A percentile compares a stretch with the other conserved stretches of the same genome.
phyloP scores from a whole-genome alignment of 768 basidiomycete genomes.

The Leccinellum luteum region DNA sequence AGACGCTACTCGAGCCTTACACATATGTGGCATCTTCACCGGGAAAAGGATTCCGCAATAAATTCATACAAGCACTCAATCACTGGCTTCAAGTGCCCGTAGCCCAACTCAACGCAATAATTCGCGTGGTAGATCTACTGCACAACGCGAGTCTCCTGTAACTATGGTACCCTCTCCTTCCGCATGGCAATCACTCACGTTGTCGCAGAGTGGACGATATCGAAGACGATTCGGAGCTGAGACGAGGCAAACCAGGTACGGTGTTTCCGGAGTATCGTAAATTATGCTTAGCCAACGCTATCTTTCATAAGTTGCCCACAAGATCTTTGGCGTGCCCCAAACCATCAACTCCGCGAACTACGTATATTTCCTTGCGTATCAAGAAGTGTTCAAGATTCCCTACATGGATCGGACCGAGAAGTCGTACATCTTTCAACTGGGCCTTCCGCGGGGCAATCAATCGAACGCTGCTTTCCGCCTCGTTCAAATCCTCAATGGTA shows the following conservation, averaged over 20 bases:
- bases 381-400: slow-evolving; percentile 59
- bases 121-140: slow-evolving; percentile 82
- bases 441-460: slow-evolving; percentile 1
- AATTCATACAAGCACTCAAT: slow-evolving; percentile 90
- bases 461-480: slow-evolving; percentile 42
- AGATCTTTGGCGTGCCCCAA: slow-evolving; percentile 94
- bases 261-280: not conserved
- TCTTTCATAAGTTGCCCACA: slow-evolving; percentile 74
- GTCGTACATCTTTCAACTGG: slow-evolving; percentile 39
- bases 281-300: not conserved
- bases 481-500: slow-evolving; percentile 74
- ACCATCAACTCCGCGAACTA: slow-evolving; percentile 98
- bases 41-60: slow-evolving; percentile 87
- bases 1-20: slow-evolving; percentile 81
- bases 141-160: slow-evolving; percentile 93
- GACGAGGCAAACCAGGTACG: slow-evolving; percentile 82
- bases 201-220: slow-evolving; percentile 83
- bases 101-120: slow-evolving; percentile 69
- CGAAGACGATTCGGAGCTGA: slow-evolving; percentile 86
- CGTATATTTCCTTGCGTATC: slow-evolving; percentile 91
- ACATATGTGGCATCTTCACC: slow-evolving; percentile 79
- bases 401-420: slow-evolving; percentile 5
- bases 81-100: slow-evolving; percentile 83
- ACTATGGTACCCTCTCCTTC: slow-evolving; percentile 18
- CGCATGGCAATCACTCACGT: not conserved